Conservation (phyloP, 2,329 filamentous ascomycete genomes). For the Ophiognomonia clavigignenti-juglandacearum region DNA sequence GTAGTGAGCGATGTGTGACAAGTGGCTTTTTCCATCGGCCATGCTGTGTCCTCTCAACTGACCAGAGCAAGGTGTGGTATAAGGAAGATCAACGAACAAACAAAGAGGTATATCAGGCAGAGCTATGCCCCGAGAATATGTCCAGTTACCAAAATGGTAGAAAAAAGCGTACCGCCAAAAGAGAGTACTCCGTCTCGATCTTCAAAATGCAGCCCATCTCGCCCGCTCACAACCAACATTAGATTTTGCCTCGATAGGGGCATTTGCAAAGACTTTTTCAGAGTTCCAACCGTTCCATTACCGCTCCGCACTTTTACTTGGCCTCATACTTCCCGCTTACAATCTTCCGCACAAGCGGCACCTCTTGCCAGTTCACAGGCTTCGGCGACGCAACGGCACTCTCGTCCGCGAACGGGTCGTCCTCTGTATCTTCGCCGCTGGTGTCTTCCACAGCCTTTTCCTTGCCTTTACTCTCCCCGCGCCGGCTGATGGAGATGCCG, state of each 20-base stretch:
- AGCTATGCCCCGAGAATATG: no score
- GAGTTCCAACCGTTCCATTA: neutral
- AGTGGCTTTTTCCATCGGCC: no score
- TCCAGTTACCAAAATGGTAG: no score
- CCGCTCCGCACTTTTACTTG: slow-evolving; percentile 22
- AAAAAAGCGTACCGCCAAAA: no score
- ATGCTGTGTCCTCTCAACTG: no score
- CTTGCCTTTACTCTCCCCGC: slow-evolving; percentile 47
- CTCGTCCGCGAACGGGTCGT: slow-evolving; percentile 69
- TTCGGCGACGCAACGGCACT: slow-evolving; percentile 24
- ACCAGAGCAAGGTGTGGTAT: no score
- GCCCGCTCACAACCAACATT: slow-evolving; percentile 10
- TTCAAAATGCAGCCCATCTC: neutral
- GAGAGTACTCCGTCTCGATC: no score
- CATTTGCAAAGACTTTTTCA: neutral
- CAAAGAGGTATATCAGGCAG: no score
- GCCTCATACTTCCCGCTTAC: slow-evolving; percentile 73
- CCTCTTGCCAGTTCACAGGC: slow-evolving; percentile 54
- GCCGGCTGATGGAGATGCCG: slow-evolving; percentile 60
- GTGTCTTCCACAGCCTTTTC: slow-evolving; percentile 40
- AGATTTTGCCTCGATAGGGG: slow-evolving; percentile 7
- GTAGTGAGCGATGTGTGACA: no score
- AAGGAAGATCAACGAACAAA: no score
- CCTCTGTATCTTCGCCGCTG: slow-evolving; percentile 32
- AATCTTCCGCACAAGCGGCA: slow-evolving; percentile 63